Percentiles rank a stretch among this genome's conserved stretches.
phyloP scores from a whole-genome alignment of 768 basidiomycete genomes.

The Xerocomus potaroensis region DNA sequence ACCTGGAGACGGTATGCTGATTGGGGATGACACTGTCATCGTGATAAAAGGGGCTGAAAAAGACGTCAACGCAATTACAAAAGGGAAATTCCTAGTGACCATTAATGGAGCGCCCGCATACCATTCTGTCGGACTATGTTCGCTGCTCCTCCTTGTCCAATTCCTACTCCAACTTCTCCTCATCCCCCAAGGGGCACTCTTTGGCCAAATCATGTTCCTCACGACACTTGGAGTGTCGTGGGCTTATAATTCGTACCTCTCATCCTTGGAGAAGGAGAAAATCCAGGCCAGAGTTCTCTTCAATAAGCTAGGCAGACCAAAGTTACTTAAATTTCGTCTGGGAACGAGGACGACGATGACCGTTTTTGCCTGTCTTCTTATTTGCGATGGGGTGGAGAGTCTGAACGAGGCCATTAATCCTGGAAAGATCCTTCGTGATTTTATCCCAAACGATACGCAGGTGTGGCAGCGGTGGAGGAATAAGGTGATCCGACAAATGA shows the following conservation, averaged over 20 bases:
- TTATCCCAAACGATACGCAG: slow-evolving; percentile 21
- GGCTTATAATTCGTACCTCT: slow-evolving; percentile 34
- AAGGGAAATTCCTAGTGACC: slow-evolving; percentile 26
- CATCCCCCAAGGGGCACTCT: slow-evolving; percentile 32
- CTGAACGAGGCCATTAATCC: slow-evolving; percentile 11
- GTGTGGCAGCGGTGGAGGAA: slow-evolving; percentile 26
- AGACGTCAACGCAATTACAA: slow-evolving; percentile 30
- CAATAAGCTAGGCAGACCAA: slow-evolving; percentile 11
- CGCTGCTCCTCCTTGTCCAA: slow-evolving; percentile 30
- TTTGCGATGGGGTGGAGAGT: slow-evolving; percentile 22
- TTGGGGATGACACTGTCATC: slow-evolving; percentile 22
- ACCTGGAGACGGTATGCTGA: slow-evolving; percentile 31
- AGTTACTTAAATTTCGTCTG: slow-evolving; percentile 19
- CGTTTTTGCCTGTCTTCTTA: slow-evolving; percentile 24
- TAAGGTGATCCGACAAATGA: slow-evolving; percentile 19
- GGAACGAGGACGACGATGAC: slow-evolving; percentile 20
- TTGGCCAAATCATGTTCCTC: slow-evolving; percentile 35
- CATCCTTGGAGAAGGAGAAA: slow-evolving; percentile 34
- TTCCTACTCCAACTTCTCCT: slow-evolving; percentile 33
- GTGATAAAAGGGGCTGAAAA: slow-evolving; percentile 31
- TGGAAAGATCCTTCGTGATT: slow-evolving; percentile 14
- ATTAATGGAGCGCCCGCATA: slow-evolving; percentile 13
- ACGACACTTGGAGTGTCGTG: slow-evolving; percentile 31
- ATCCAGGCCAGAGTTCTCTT: slow-evolving; percentile 22
- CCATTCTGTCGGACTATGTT: slow-evolving; percentile 24